Evolutionary conservation across 768 basidiomycete genomes (phyloP).

Genomic region (Naganishia friedmannii): DNA sequence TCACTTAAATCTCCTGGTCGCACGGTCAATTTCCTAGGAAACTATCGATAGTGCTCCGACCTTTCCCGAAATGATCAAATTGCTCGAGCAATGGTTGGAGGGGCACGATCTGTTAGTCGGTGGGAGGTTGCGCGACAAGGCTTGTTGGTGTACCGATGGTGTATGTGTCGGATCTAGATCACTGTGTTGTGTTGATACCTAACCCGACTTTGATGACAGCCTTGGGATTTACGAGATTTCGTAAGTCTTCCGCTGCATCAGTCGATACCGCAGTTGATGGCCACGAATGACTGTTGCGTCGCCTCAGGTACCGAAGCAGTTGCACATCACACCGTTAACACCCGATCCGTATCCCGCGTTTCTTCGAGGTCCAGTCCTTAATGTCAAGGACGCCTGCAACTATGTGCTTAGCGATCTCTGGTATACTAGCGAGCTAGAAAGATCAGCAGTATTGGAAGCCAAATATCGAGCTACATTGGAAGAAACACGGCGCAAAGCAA

Average conservation of each 20-base stretch:
- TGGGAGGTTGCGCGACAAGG: constrained; percentile 36
- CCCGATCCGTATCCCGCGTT: constrained; percentile 38
- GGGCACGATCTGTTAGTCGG: constrained; percentile 64
- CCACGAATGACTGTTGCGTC: background rate
- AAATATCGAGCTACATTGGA: constrained; percentile 8
- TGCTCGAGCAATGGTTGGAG: constrained; percentile 66
- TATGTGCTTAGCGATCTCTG: constrained; percentile 42
- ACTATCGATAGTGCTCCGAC: constrained; percentile 76
- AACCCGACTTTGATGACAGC: constrained; percentile 35
- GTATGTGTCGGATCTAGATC: background rate
- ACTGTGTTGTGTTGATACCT: background rate
- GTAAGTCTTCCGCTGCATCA: constrained; percentile 30
- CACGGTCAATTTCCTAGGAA: constrained; percentile 55
- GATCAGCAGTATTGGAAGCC: constrained; percentile 8
- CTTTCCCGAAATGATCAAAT: constrained; percentile 67
- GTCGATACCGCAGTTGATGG: background rate
- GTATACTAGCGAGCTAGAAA: constrained; percentile 19
- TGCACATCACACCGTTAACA: constrained; percentile 45
- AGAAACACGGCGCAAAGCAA: constrained; percentile 10
- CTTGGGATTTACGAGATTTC: constrained; percentile 51
- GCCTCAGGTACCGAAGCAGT: constrained; percentile 48
- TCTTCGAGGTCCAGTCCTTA: constrained; percentile 45
- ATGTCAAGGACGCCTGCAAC: constrained; percentile 49
- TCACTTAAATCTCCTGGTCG: background rate
- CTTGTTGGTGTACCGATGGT: constrained; percentile 50